These are phyloP conservation scores for Rasamsonia emersonii DNA, from an alignment of 2,329 filamentous ascomycete species.

Conservation along the genomic window DNA sequence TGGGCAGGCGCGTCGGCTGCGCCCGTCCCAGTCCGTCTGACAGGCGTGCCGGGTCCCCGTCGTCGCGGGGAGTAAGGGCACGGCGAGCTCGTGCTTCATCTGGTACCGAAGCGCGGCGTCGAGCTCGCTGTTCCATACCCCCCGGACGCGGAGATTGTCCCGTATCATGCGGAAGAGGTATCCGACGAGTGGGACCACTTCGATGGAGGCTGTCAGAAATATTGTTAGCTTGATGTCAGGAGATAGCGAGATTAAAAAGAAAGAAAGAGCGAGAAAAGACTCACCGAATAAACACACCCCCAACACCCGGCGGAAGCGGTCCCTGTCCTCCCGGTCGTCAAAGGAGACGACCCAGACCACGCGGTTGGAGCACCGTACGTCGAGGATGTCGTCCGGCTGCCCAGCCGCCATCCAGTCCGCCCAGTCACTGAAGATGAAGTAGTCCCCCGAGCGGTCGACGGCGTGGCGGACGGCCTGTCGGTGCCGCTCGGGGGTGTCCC, in stretches of 20 bases:
- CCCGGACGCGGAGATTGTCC: conserved; percentile 17
- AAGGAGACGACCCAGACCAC: conserved; percentile 16
- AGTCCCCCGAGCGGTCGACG: conserved; percentile 20
- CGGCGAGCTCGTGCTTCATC: conserved; percentile 15
- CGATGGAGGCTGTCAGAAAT: conserved; percentile 15
- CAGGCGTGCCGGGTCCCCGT: conserved; percentile 22
- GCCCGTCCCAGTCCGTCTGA: conserved; percentile 23
- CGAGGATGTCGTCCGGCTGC: conserved; percentile 6
- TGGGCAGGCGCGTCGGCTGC: conserved; percentile 15
- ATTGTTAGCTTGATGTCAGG: conserved; percentile 5
- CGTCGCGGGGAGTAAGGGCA: conserved; percentile 10
- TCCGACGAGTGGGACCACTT: conserved; percentile 16
- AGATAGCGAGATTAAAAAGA: background rate
- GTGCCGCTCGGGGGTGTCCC: conserved; percentile 27
- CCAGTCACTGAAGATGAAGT: conserved; percentile 28
- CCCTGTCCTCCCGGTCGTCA: conserved; percentile 17
- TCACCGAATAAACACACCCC: conserved; percentile 24
- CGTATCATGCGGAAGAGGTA: conserved; percentile 29
- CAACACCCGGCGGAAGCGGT: conserved; percentile 26
- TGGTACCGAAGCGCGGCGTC: conserved; percentile 17
- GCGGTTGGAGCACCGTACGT: conserved; percentile 16
- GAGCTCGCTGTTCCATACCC: conserved; percentile 11
- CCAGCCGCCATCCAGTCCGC: conserved; percentile 10
- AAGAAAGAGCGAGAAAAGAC: conserved; percentile 3
- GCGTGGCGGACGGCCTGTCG: conserved; percentile 26